Base-by-base conservation (phyloP, 2,329 filamentous ascomycete genomes). In the Monilinia laxa region DNA sequence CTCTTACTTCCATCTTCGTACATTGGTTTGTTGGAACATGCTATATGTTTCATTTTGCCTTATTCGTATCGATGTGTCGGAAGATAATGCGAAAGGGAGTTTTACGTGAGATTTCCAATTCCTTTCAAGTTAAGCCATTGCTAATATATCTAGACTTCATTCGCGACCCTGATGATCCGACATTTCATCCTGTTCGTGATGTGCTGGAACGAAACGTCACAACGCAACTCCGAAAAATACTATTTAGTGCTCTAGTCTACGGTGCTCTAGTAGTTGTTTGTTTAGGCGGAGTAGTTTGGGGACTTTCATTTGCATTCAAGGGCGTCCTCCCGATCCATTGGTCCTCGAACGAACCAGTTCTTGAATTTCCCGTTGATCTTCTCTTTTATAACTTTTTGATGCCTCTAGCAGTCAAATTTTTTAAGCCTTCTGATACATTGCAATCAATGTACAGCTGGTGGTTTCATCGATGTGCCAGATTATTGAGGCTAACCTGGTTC, bases 1-100 rank as follows among this genome's bases (percentile, higher is more conserved):
- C 95, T 0, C 84, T 94, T 71, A 97, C 93, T 0, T 97, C 94
- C 18, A 87, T 96, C 18, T 99, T 99, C 77, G 90, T 98, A 63
- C 95, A 99, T 77, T 99, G 95, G 95, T 99, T 99, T 75, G 90
- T 97, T 66, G 95, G 95, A 59, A 99, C 95, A 4, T 96, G 93
- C 70, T 99, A 99, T 79, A 99, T 99, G 96, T 99, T 99, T 80
- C 95, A 99, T 77, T 99, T 99, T 77, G 95, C 95, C 6, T 85
- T 99, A 3, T 99, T 99, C 76, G 95, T 99, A 23, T 96, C 93
- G 66, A 98, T 99, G 93, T 99, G 95, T 79, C 89, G 95, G 70
- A 97, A 97, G 80, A 97, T 98, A 68, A 91, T 99, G 89, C 89
- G 95, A 70, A 92, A 88, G 72, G 95, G 95, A 62, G 95, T 99